Base-by-base conservation (phyloP, 805 yeast genomes). In the Martiniozyma abietophila region DNA sequence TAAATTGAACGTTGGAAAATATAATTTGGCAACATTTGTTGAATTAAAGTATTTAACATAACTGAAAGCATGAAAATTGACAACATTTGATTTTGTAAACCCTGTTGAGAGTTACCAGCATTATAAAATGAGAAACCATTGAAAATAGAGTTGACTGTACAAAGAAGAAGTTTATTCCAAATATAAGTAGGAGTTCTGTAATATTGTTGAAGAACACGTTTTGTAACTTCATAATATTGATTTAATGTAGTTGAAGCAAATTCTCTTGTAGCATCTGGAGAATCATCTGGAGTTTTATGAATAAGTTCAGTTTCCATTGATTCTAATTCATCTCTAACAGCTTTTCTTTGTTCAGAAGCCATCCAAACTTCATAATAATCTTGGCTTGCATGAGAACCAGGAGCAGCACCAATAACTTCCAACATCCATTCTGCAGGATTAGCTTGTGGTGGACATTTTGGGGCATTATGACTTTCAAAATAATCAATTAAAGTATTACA, bases 341-440 rank as follows among this genome's bases (percentile, higher is more conserved):
- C 74, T 34, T 58, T 49, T 46, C 69, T 71, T 52, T 84, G 86
- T 1, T 57, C 56, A 24, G 94, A 82, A 31, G 68, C 65, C 53
- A 69, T 58, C 95, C 96, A 83, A 31, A 80, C 84, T 49, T 80
- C 78, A 49, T 73, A 66, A 49, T 77, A 80, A 54, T 80, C 82
- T 56, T 76, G 81, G 31, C 65, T 64, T 14, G 85, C 81, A 46
- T 74, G 78, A 23, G 83, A 72, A 34, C 85, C 86, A 6, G 86
- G 86, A 23, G 86, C 85, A 35, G 86, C 86, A 49, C 88, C 86
- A 48, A 79, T 80, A 43, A 77, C 81, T 42, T 80, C 80, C 58
- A 85, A 64, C 94, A 85, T 85, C 92, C 94, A 85, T 61, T 84
- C 95, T 10, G 88, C 89, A 21, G 89, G 92, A 45, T 81, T 81